Conservation (phyloP, 176 grass and related monocot species). For the Areca catechu region DNA sequence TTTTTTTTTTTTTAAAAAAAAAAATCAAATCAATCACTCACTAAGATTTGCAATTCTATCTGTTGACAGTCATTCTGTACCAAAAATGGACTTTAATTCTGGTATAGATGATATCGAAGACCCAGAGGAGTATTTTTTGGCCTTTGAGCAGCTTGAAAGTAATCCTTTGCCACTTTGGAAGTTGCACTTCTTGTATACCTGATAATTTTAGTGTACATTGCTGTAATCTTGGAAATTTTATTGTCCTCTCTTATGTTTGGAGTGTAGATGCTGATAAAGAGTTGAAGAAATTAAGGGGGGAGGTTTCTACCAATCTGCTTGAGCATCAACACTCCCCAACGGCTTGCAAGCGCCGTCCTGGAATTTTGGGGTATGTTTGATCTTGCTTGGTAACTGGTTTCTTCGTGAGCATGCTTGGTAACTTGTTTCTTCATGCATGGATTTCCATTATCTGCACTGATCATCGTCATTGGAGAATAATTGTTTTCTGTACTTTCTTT, state of each 20-base stretch:
- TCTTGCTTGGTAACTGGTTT: constrained; percentile 3
- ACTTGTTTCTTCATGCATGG: neutral
- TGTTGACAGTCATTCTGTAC: constrained; percentile 27
- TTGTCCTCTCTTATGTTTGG: constrained; percentile 15
- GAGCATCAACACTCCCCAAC: constrained; percentile 15
- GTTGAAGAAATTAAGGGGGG: constrained; percentile 34
- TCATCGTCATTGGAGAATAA: too few species aligned
- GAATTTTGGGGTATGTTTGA: constrained; percentile 27
- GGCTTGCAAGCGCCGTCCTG: constrained; percentile 19
- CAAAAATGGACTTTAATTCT: constrained; percentile 27
- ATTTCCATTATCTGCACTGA: neutral
- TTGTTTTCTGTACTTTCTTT: too few species aligned
- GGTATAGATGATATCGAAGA: constrained; percentile 20
- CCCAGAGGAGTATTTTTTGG: constrained; percentile 28
- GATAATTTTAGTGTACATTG: too few species aligned
- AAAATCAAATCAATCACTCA: neutral
- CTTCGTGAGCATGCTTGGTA: neutral
- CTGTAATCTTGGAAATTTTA: neutral
- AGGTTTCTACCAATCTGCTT: constrained; percentile 1
- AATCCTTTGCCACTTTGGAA: neutral
- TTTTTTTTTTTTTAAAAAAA: too few species aligned
- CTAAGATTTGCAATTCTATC: constrained; percentile 6
- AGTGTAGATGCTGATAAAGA: constrained; percentile 44
- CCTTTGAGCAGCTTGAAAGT: constrained; percentile 37
- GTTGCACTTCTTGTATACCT: too few species aligned